Evolutionary conservation across 768 basidiomycete species (phyloP), one percentile per base, ranked within the genome.

Genomic region (Mycena galericulata): DNA sequence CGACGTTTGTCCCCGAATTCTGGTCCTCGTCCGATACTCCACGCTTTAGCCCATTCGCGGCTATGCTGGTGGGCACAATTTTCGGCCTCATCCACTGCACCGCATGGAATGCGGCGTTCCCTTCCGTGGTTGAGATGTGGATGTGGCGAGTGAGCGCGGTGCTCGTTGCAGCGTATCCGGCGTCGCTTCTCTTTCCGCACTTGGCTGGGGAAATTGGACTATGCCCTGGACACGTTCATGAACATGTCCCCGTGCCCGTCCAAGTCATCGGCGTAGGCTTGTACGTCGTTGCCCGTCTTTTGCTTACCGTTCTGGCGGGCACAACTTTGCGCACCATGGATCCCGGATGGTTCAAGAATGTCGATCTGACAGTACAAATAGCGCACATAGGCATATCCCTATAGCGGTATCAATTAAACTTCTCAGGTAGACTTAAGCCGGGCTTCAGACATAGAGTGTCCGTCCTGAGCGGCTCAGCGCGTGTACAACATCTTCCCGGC

Each of bases 11-110:
- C 7, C 53, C 53, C 7, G n/a, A 30, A 54, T 55, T 38, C 26
- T 40, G 54, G 36, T 55, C 54, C 7, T 17, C 38, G 14, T n/a
- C 22, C 2, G 7, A 8, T 26, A 27, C n/a, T 7, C 4, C 3
- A 17, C 20, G 7, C 9, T 2, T 3, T 24, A 5, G n/a, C 7
- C 15, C 38, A 10, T 12, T 62, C 15, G 15, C 43, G 6, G 17
- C 10, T 3, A 29, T 45, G 26, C 11, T 58, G 26, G 59, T 70
- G n/a, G 74, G 53, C 17, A 62, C 41, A 14, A 24, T 73, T 29
- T 79, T 79, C 49, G 78, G 77, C 12, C 72, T 62, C 5, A 68
- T 79, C 36, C 77, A 79, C 67, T 75, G 74, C 45, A 49, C 69
- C 12, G 75, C 74, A 7, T 77, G 76, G 78, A 49, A 53, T 20